Evolutionary conservation across 140 eudicot species (phyloP).

Genomic region (Senecio squalidus): DNA sequence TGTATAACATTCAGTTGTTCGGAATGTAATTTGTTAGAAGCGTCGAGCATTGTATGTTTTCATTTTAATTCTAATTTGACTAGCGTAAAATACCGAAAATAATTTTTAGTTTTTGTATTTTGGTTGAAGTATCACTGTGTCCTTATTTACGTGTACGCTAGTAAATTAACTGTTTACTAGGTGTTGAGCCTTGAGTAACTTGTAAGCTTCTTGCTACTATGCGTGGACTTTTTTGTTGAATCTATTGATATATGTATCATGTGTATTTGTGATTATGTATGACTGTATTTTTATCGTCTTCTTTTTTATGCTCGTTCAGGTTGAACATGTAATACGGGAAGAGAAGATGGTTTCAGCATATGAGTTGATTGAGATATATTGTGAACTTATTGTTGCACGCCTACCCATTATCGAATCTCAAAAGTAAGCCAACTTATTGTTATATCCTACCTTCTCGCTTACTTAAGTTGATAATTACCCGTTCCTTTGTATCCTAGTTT

Average conservation of each 20-base stretch:
- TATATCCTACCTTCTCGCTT: not conserved
- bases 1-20: no score
- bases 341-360: conserved; percentile 94
- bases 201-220: no score
- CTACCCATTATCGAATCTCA: conserved; percentile 89
- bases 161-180: not conserved
- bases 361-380: conserved; percentile 78
- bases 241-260: no score
- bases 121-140: not conserved
- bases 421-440: conserved; percentile 40
- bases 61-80: no score
- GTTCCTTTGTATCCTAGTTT: not conserved
- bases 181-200: not conserved
- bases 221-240: no score
- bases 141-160: not conserved
- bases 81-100: no score
- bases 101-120: not conserved
- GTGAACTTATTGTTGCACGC: conserved; percentile 89
- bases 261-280: not conserved
- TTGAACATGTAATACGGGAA: conserved; percentile 92
- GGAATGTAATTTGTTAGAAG: no score
- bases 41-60: no score
- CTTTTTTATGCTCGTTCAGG: conserved; percentile 34
- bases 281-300: not conserved
- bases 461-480: not conserved